These are phyloP conservation scores for Gloeophyllum trabeum DNA, from an alignment of 768 basidiomycete species.

Conservation along the genomic window DNA sequence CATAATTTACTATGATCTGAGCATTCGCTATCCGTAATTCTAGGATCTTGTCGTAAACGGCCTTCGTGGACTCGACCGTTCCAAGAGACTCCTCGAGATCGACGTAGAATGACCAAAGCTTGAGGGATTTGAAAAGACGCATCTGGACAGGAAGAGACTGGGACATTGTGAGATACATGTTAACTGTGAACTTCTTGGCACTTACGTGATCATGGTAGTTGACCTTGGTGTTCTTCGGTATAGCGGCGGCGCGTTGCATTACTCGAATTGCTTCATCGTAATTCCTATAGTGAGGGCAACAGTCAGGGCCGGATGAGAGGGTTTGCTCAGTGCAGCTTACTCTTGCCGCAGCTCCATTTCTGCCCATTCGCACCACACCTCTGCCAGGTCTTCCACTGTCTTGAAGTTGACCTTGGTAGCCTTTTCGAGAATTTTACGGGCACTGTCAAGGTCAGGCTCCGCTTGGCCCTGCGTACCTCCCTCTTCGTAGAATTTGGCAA, in stretches of 20 bases:
- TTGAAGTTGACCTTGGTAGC: constrained; percentile 88
- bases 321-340: constrained; percentile 53
- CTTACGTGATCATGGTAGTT: constrained; percentile 92
- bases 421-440: constrained; percentile 89
- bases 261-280: constrained; percentile 92
- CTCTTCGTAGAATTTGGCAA: constrained; percentile 96
- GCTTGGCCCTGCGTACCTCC: constrained; percentile 76
- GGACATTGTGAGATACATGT: constrained; percentile 5
- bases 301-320: neutral
- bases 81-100: constrained; percentile 97
- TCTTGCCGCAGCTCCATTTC: constrained; percentile 96
- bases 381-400: constrained; percentile 93
- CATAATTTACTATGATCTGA: constrained; percentile 95
- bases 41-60: constrained; percentile 91
- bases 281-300: constrained; percentile 44
- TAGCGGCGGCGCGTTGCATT: constrained; percentile 91
- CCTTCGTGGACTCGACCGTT: constrained; percentile 82
- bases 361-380: constrained; percentile 99
- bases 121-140: constrained; percentile 93
- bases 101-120: constrained; percentile 98
- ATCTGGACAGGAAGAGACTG: constrained; percentile 79
- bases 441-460: constrained; percentile 72
- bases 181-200: no score
- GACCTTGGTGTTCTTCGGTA: constrained; percentile 83
- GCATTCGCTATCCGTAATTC: constrained; percentile 97